A percentile compares a stretch with the other conserved stretches of the same genome.
phyloP scores from a whole-genome alignment of 345 rosid genomes.

The Ceriops zippeliana region DNA sequence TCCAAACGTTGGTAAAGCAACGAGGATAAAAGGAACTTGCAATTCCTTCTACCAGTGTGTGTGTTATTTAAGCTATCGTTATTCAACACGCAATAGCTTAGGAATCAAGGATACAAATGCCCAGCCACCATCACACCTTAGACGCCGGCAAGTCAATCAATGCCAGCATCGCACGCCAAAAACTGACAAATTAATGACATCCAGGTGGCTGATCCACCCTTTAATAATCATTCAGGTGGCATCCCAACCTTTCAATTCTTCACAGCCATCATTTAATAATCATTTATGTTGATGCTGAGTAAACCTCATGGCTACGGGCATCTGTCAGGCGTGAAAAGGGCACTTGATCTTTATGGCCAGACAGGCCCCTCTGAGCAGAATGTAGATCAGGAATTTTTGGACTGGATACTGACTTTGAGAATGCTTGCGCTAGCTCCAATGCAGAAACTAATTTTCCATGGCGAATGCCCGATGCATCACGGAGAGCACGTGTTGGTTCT shows the following conservation, averaged over 20 bases:
- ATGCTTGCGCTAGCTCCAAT: constrained; percentile 24
- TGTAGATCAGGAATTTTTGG: constrained; percentile 8
- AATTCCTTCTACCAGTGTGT: too few relatives aligned
- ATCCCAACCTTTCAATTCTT: not conserved
- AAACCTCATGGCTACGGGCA: constrained; percentile 1
- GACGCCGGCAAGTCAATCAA: not conserved
- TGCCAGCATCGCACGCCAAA: not conserved
- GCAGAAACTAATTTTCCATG: constrained; percentile 26
- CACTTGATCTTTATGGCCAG: constrained; percentile 10
- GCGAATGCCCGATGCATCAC: not conserved
- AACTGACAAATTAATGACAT: not conserved
- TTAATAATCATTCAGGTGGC: too few relatives aligned
- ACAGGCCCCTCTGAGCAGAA: constrained; percentile 7
- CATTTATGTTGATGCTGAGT: constrained; percentile 14
- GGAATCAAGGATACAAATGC: too few relatives aligned
- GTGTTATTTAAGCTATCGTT: too few relatives aligned
- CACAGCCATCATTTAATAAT: not conserved
- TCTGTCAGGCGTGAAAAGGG: constrained; percentile 26
- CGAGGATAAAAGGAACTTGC: too few relatives aligned
- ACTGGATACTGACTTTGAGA: constrained; percentile 25
- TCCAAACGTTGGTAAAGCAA: too few relatives aligned
- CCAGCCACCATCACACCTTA: not conserved
- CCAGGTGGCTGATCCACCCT: not conserved
- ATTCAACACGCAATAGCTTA: too few relatives aligned
- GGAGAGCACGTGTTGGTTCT: constrained; percentile 8